These are phyloP conservation scores for Triticum aestivum DNA, from an alignment of 176 grass and related monocot species.

Conservation along the genomic window IWGSC_CS_RefSeq_v2.1 NC_057795.1:630707377-630707876, in stretches of 20 bases:
- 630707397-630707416: too few relatives aligned
- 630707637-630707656: constrained; percentile 21
- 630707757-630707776: constrained; percentile 60
- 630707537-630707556: not conserved
- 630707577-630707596: not conserved
- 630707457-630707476: too few relatives aligned
- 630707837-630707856: not conserved
- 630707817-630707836: not conserved
- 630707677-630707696: constrained; percentile 63
- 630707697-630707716: constrained; percentile 48
- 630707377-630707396: not conserved
- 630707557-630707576: constrained; percentile 42
- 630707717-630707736: constrained; percentile 24
- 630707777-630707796: constrained; percentile 73
- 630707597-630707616: constrained; percentile 10
- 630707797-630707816: not conserved
- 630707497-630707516: not conserved
- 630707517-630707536: not conserved
- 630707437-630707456: not conserved
- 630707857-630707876: constrained; percentile 34
- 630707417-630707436: not conserved
- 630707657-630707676: constrained; percentile 63
- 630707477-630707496: too few relatives aligned
- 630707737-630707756: not conserved
- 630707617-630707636: not conserved